Conservation (phyloP, 169 alveolate species). For the Cyclospora cayetanensis region DNA sequence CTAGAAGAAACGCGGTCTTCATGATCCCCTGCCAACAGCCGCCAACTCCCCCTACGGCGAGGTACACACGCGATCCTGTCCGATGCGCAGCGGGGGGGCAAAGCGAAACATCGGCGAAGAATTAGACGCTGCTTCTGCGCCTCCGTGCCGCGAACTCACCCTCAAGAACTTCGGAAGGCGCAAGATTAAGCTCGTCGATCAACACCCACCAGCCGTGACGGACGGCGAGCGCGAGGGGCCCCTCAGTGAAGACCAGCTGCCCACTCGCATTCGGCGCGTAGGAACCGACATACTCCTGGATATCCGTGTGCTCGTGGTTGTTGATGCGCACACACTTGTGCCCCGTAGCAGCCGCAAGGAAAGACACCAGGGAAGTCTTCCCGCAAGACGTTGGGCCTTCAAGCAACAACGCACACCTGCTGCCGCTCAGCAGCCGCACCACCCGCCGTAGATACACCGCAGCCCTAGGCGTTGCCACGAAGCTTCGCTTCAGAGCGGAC, state of each 20-base stretch:
- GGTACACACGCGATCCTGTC: not conserved
- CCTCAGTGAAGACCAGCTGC: constrained; percentile 96
- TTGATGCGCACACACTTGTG: constrained; percentile 97
- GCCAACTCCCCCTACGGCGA: not conserved
- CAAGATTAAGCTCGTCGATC: constrained; percentile 99
- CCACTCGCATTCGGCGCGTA: constrained; percentile 90
- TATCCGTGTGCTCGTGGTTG: constrained; percentile 99
- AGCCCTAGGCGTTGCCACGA: constrained; percentile 77
- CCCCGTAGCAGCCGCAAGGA: constrained; percentile 94
- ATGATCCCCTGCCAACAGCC: too few relatives aligned
- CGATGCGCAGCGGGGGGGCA: too few relatives aligned
- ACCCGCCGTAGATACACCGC: constrained; percentile 87
- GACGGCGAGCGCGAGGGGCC: constrained; percentile 97
- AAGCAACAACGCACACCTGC: constrained; percentile 96
- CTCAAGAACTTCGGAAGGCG: constrained; percentile 98
- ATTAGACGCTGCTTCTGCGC: too few relatives aligned
- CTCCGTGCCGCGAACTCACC: constrained; percentile 60
- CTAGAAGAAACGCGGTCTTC: too few relatives aligned
- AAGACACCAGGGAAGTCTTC: constrained; percentile 97
- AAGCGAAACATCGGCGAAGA: too few relatives aligned
- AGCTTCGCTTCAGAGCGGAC: constrained; percentile 73
- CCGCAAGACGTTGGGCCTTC: constrained; percentile 99
- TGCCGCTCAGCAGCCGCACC: constrained; percentile 93
- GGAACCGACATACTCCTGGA: constrained; percentile 98
- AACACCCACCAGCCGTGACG: constrained; percentile 99